These are phyloP conservation scores for Globisporangium okanoganense DNA, from an alignment of 352 stramenopile species.

Conservation along the genomic window DNA sequence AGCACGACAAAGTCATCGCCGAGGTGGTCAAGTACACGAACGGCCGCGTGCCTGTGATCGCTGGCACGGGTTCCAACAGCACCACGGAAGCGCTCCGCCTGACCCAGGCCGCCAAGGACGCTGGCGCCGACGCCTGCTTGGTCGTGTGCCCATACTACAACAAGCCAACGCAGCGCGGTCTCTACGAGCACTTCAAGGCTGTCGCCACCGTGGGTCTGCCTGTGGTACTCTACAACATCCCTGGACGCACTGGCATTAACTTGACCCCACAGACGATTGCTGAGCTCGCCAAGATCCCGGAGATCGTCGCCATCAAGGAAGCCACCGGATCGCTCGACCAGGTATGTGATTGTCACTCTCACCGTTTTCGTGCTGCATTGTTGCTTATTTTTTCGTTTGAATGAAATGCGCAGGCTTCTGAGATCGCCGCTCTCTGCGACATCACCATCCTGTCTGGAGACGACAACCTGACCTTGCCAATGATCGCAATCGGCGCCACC, in stretches of 20 bases:
- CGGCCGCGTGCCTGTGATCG: constrained; percentile 91
- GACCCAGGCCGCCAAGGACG: constrained; percentile 87
- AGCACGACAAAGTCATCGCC: constrained; percentile 94
- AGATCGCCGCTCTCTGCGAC: constrained; percentile 87
- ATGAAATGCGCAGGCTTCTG: constrained; percentile 40
- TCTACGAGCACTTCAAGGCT: constrained; percentile 94
- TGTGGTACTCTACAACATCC: constrained; percentile 97
- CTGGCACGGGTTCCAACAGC: constrained; percentile 95
- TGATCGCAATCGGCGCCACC: constrained; percentile 87
- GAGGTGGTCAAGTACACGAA: constrained; percentile 82
- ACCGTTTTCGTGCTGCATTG: neutral
- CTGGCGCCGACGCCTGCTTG: constrained; percentile 92
- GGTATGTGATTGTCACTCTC: constrained; percentile 6
- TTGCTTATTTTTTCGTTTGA: neutral
- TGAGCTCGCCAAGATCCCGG: constrained; percentile 90
- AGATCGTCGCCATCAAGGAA: constrained; percentile 98
- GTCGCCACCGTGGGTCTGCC: constrained; percentile 87
- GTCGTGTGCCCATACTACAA: constrained; percentile 99
- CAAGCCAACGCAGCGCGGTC: constrained; percentile 95
- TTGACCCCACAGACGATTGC: constrained; percentile 93
- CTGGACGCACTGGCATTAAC: constrained; percentile 94
- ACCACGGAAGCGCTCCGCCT: constrained; percentile 83
- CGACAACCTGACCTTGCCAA: constrained; percentile 88
- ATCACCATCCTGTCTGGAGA: constrained; percentile 91
- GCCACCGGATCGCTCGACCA: constrained; percentile 92